Conservation (phyloP, 2,329 filamentous ascomycete species). For the Fusarium napiforme region DNA sequence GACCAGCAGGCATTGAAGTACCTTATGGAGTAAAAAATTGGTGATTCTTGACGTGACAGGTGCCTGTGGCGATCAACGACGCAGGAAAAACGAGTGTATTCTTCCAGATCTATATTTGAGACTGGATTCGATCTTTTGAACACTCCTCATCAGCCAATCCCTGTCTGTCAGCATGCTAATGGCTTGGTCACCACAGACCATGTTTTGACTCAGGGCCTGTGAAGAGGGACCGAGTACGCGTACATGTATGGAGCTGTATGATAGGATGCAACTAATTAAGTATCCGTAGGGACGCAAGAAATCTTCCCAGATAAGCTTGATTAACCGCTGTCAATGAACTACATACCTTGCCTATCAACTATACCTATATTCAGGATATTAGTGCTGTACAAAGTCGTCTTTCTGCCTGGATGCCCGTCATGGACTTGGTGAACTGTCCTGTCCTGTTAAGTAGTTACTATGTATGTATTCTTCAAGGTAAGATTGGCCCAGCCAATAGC, state of each 20-base stretch:
- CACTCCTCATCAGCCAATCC: background rate
- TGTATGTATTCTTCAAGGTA: background rate
- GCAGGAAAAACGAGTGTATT: background rate
- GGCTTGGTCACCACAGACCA: background rate
- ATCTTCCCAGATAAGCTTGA: background rate
- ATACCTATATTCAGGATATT: background rate
- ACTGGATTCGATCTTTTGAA: background rate
- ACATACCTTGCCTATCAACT: background rate
- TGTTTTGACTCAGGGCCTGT: background rate
- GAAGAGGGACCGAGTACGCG: background rate
- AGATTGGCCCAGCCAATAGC: conserved; percentile 21
- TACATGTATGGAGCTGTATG: background rate
- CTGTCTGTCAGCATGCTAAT: background rate
- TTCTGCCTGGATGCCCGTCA: background rate
- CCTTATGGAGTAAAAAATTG: background rate
- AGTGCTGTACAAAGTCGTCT: background rate
- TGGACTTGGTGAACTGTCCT: conserved; percentile 9
- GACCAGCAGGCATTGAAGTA: conserved; percentile 12
- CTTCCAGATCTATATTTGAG: background rate
- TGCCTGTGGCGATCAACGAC: background rate
- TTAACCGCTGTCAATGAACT: background rate
- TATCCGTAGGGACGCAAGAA: background rate
- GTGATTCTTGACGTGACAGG: background rate
- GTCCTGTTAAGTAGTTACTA: background rate
- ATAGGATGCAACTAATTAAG: background rate